These are phyloP conservation scores for Monosporascus sp. DNA, from an alignment of 2,329 filamentous ascomycete genomes.

Conservation along the genomic window DNA sequence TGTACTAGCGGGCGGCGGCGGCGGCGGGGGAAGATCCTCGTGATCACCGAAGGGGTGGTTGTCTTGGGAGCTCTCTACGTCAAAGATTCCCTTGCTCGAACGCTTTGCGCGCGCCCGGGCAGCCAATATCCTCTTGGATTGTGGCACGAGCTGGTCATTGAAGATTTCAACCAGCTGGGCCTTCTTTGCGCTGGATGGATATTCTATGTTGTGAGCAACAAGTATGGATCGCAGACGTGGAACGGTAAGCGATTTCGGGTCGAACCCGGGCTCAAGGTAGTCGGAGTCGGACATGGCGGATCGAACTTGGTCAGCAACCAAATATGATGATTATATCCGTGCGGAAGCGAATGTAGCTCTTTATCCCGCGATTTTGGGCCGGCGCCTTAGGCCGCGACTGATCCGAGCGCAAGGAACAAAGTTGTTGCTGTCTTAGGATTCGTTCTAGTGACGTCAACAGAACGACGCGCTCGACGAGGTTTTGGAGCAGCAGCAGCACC, in stretches of 20 bases:
- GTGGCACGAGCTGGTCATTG: conserved; percentile 69
- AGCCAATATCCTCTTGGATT: conserved; percentile 70
- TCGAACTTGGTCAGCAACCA: neutral
- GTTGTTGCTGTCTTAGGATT: neutral
- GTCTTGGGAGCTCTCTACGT: conserved; percentile 57
- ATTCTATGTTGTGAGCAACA: conserved; percentile 79
- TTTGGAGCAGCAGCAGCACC: too few relatives aligned
- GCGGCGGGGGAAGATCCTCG: conserved; percentile 43
- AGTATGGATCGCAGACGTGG: conserved; percentile 87
- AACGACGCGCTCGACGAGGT: neutral
- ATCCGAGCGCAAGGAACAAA: neutral
- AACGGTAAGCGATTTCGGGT: conserved; percentile 76
- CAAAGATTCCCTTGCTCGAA: conserved; percentile 78
- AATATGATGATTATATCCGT: neutral
- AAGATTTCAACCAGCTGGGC: conserved; percentile 80
- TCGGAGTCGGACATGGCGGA: conserved; percentile 59
- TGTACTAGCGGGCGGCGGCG: conserved; percentile 39
- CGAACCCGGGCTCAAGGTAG: conserved; percentile 84
- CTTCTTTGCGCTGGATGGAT: conserved; percentile 89
- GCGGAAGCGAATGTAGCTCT: neutral
- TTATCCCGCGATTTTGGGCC: neutral
- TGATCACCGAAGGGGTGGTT: conserved; percentile 56
- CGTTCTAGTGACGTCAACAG: neutral
- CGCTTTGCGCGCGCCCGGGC: conserved; percentile 75
- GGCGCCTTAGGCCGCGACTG: neutral